Base-by-base conservation (phyloP, 176 grass and related monocot genomes). In the Thinopyrum elongatum region DNA sequence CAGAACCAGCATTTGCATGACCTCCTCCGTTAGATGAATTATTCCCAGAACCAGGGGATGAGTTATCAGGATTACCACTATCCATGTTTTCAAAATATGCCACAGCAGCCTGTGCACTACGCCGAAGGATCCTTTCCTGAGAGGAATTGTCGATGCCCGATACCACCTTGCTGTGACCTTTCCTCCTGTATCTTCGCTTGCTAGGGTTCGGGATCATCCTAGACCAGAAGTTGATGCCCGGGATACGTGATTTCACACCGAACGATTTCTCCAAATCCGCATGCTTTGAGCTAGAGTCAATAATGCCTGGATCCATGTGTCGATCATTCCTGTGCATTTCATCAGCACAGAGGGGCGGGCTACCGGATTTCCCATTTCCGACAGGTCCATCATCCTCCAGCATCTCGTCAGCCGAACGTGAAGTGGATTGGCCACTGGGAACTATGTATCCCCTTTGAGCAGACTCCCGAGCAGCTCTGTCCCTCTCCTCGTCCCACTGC, bases 251-350 rank as follows among this genome's bases (percentile, higher is more conserved):
- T 82, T 92, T 94, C 63, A 94, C 83, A 16, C 86, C 94, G 29
- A 94, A 98, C 10, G 90, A 88, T 66, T 92, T 92, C 85, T 94
- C 92, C 51, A 96, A 49, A 90, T 96, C 92, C 1, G 82, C 80
- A 79, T 99, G 94, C 70, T 94, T 96, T 10, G 87, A 90, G 14
- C 90, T 81, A 55, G 93, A 89, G 23, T 88, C 82, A 31, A 89
- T 88, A 81, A 87, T 92, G 80, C 74, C 79, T 3, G 88, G 83
- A 22, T 92, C 88, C 44, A 92, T 80, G 73, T 88, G 89, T 61
- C 88, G 88, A 41, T 93, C 94, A 71, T 94, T 96, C 78, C 70
- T 88, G 83, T 99, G 97, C 88, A 96, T 96, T 68, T 94, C 88
- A 88, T 99, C 94, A 21, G 89, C 85, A 35, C 91, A 98, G 60